Conservation (phyloP, 164 flowering plant species). For the Macadamia tetraphylla region DNA sequence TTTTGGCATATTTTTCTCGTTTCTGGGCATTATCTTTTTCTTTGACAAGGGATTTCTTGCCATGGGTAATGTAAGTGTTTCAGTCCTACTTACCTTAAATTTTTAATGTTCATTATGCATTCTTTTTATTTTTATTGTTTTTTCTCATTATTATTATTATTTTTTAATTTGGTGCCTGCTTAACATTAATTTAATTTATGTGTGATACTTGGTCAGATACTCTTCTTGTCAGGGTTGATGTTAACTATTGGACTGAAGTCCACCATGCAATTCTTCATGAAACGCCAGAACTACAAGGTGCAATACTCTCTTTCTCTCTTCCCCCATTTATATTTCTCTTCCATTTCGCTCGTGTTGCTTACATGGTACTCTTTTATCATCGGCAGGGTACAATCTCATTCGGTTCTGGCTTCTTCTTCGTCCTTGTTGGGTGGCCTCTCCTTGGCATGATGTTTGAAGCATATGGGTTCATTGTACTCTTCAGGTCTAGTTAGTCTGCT, state of each 20-base stretch:
- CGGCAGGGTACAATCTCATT: constrained; percentile 85
- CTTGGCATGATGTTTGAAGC: constrained; percentile 91
- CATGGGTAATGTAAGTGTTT: constrained; percentile 79
- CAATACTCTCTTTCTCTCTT: too few species aligned
- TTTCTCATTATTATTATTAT: not conserved
- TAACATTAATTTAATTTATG: constrained; percentile 14
- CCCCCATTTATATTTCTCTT: too few species aligned
- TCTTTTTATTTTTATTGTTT: not conserved
- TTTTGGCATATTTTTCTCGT: constrained; percentile 81
- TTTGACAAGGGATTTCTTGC: constrained; percentile 95
- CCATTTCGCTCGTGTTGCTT: too few species aligned
- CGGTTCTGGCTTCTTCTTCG: constrained; percentile 85
- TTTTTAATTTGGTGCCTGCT: constrained; percentile 14
- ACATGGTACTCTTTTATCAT: not conserved
- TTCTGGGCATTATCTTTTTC: constrained; percentile 77
- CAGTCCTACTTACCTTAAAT: too few species aligned
- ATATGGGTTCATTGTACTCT: constrained; percentile 86
- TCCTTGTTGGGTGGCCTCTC: constrained; percentile 91
- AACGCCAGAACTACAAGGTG: constrained; percentile 83
- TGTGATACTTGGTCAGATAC: constrained; percentile 55
- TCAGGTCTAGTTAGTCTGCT: constrained; percentile 53
- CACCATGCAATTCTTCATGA: constrained; percentile 85
- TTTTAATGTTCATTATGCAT: too few species aligned
- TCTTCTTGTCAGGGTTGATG: constrained; percentile 90
- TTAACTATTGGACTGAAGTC: constrained; percentile 89